phyloP scores from a whole-genome alignment of 192 early-diverging fungal species.

The Gigaspora rosea region DNA sequence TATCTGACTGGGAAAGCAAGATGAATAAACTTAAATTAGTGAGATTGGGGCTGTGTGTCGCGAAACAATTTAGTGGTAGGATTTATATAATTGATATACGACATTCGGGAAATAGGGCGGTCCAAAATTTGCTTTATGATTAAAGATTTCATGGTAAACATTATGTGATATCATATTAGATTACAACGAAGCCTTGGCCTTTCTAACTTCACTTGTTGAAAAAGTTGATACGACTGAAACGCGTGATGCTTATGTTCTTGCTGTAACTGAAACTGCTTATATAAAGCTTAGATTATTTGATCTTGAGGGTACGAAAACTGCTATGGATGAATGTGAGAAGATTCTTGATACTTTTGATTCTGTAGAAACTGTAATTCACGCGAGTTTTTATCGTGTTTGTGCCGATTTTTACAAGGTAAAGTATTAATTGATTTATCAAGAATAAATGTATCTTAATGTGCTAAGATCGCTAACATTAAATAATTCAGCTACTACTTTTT shows the following conservation, averaged over 20 bases:
- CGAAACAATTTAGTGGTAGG: conserved; percentile 71
- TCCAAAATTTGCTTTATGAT: no score
- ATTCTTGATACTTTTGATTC: conserved; percentile 71
- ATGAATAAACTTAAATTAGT: conserved; percentile 96
- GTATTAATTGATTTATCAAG: not conserved
- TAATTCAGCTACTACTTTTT: not conserved
- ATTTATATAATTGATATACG: not conserved
- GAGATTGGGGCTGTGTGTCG: conserved; percentile 74
- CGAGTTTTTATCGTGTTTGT: conserved; percentile 91
- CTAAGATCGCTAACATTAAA: not conserved
- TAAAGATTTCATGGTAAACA: no score
- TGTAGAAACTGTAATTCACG: conserved; percentile 87
- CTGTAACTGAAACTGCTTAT: conserved; percentile 84
- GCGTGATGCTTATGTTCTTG: conserved; percentile 83
- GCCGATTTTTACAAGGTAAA: conserved; percentile 95
- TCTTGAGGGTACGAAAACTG: conserved; percentile 78
- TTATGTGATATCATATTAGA: conserved; percentile 43
- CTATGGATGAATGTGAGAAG: conserved; percentile 86
- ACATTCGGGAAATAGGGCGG: no score
- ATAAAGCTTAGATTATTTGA: conserved; percentile 79
- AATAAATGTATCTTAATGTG: not conserved
- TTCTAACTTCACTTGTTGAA: conserved; percentile 69
- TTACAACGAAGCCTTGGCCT: conserved; percentile 67
- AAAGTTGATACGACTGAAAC: conserved; percentile 72
- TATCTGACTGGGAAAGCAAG: conserved; percentile 89